Evolutionary conservation across 2,329 filamentous ascomycete genomes (phyloP).

Genomic region (Ophiosphaerella narmari): DNA sequence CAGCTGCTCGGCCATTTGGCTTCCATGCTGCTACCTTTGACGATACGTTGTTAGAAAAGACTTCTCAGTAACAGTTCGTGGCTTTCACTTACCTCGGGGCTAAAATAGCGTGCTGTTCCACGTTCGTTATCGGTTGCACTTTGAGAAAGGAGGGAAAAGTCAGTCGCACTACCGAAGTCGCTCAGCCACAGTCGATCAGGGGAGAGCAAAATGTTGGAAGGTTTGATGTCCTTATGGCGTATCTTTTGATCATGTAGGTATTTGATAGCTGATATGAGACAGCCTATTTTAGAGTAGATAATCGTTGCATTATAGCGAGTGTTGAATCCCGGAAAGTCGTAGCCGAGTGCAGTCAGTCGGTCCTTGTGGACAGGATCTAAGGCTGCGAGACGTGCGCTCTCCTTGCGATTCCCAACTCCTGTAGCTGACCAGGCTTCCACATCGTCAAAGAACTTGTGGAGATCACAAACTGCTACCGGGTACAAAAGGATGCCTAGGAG

Average conservation of each 20-base stretch:
- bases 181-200: conserved; percentile 19
- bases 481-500: conserved; percentile 20
- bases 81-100: conserved; percentile 14
- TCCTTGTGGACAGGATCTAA: conserved; percentile 2
- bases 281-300: conserved; percentile 19
- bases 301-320: background rate
- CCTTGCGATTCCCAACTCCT: background rate
- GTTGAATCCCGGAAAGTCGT: background rate
- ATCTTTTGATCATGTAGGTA: conserved; percentile 25
- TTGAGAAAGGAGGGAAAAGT: conserved; percentile 24
- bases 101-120: conserved; percentile 26
- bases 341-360: conserved; percentile 6
- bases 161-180: conserved; percentile 28
- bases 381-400: background rate
- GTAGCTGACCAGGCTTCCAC: conserved; percentile 11
- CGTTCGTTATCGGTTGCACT: conserved; percentile 29
- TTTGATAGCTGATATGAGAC: conserved; percentile 19
- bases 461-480: conserved; percentile 25
- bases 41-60: background rate
- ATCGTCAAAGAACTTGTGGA: conserved; percentile 25
- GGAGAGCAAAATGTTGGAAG: conserved; percentile 20
- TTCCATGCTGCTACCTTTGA: conserved; percentile 10
- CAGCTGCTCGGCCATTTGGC: conserved; percentile 49
- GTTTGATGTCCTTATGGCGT: conserved; percentile 31
- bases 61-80: background rate